Percentiles rank a stretch among this genome's conserved stretches.
These are phyloP conservation scores for Citeromyces hawaiiensis DNA, from an alignment of 1,139 yeast species.

Conservation along the genomic window DNA sequence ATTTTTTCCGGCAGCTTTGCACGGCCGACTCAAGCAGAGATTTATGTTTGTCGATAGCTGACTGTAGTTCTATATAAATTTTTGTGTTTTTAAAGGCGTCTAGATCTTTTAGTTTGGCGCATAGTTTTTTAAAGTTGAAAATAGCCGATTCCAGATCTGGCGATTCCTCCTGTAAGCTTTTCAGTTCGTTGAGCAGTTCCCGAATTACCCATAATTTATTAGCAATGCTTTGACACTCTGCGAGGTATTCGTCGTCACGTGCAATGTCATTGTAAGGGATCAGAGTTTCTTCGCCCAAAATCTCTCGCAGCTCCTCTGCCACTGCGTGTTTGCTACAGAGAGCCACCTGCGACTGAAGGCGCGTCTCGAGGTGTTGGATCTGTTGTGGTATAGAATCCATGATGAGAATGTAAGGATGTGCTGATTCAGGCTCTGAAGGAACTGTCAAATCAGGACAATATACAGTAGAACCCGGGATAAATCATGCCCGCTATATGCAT, in stretches of 20 bases:
- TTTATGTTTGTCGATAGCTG: not conserved
- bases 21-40: not conserved
- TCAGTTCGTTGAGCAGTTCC: constrained; percentile 12
- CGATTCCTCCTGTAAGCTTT: constrained; percentile 5
- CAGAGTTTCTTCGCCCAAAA: not conserved
- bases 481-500: too few relatives aligned
- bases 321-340: not conserved
- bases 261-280: not conserved
- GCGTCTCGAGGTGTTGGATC: not conserved
- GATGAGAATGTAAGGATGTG: not conserved
- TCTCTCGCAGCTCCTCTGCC: not conserved
- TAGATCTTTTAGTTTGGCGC: constrained; percentile 7
- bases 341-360: not conserved
- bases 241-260: not conserved
- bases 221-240: constrained; percentile 7
- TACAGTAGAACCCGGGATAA: too few relatives aligned
- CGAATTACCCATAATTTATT: constrained; percentile 15
- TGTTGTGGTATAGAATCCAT: not conserved
- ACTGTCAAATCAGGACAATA: too few relatives aligned
- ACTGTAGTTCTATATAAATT: not conserved
- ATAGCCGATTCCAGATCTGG: constrained; percentile 8
- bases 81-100: constrained; percentile 2
- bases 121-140: constrained; percentile 8
- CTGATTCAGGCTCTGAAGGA: too few relatives aligned
- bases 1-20: not conserved